Evolutionary conservation across 208 protist genomes (phyloP).

Genomic region (Crithidia acanthocephali): DNA sequence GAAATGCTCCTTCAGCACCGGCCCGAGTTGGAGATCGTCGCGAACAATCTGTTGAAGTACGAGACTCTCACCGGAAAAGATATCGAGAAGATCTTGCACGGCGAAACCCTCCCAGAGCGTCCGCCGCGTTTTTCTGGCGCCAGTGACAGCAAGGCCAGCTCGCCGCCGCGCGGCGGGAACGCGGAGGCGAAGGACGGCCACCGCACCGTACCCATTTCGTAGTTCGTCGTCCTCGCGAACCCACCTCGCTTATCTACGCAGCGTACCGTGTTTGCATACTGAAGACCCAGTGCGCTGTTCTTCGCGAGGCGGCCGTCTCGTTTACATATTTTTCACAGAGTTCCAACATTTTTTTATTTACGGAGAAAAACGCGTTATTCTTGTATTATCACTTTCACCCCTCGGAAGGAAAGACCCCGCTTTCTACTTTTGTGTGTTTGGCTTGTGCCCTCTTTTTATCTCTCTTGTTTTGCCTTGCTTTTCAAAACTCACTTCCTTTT

Average conservation of each 20-base stretch:
- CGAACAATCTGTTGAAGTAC: constrained; percentile 82
- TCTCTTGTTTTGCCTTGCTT: neutral
- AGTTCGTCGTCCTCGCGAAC: neutral
- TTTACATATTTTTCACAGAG: constrained; percentile 26
- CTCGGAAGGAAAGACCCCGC: neutral
- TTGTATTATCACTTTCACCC: neutral
- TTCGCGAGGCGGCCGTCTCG: neutral
- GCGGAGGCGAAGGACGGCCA: constrained; percentile 21
- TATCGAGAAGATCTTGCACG: constrained; percentile 75
- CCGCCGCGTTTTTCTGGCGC: constrained; percentile 30
- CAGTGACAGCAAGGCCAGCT: constrained; percentile 24
- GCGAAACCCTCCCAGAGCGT: constrained; percentile 64
- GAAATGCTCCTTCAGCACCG: constrained; percentile 66
- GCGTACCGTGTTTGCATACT: neutral
- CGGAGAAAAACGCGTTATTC: neutral
- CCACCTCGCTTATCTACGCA: neutral
- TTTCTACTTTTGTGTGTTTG: constrained; percentile 6
- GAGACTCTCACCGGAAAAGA: constrained; percentile 89
- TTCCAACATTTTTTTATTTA: constrained; percentile 17
- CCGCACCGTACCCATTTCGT: constrained; percentile 44
- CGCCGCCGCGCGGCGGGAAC: constrained; percentile 18
- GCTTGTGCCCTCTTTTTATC: constrained; percentile 16
- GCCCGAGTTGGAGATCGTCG: constrained; percentile 74
- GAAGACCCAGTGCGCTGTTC: neutral
- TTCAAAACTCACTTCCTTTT: neutral